A percentile compares a stretch with the other conserved stretches of the same genome.
phyloP scores from a whole-genome alignment of 192 early-diverging fungal species.

The Martensiomyces pterosporus region DNA sequence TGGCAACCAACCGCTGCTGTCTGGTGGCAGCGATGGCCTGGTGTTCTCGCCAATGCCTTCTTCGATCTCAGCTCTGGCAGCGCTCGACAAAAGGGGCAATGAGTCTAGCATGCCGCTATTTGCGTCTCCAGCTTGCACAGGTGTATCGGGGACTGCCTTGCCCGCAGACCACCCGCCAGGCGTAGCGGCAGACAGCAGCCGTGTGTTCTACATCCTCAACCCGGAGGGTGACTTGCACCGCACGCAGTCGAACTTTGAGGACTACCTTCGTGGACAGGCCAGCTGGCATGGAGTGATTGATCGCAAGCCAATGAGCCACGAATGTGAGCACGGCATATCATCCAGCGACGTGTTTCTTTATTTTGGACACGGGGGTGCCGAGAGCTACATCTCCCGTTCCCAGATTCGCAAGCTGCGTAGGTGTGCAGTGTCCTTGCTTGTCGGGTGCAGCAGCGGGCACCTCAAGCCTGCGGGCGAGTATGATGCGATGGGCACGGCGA shows the following conservation, averaged over 20 bases:
- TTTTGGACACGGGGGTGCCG: conserved; percentile 94
- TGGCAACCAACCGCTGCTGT: too few relatives aligned
- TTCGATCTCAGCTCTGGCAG: too few relatives aligned
- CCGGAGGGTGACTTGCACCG: conserved; percentile 79
- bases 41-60: too few relatives aligned
- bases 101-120: too few relatives aligned
- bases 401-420: conserved; percentile 59
- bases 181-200: conserved; percentile 39
- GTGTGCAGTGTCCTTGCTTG: conserved; percentile 77
- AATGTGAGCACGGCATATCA: conserved; percentile 57
- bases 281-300: conserved; percentile 75
- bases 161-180: not conserved
- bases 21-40: too few relatives aligned
- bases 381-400: conserved; percentile 69
- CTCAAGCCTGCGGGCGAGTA: conserved; percentile 75
- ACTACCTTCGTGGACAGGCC: conserved; percentile 7
- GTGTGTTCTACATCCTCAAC: conserved; percentile 84
- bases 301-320: conserved; percentile 59
- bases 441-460: conserved; percentile 93
- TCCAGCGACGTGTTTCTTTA: conserved; percentile 69
- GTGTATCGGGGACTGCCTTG: too few relatives aligned
- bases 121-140: too few relatives aligned
- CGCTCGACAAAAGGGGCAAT: too few relatives aligned
- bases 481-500: conserved; percentile 78
- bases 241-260: conserved; percentile 77